A percentile compares a stretch with the other conserved stretches of the same genome.
Conservation (phyloP, 2,329 filamentous ascomycete genomes). For the Colletotrichum costaricense region DNA sequence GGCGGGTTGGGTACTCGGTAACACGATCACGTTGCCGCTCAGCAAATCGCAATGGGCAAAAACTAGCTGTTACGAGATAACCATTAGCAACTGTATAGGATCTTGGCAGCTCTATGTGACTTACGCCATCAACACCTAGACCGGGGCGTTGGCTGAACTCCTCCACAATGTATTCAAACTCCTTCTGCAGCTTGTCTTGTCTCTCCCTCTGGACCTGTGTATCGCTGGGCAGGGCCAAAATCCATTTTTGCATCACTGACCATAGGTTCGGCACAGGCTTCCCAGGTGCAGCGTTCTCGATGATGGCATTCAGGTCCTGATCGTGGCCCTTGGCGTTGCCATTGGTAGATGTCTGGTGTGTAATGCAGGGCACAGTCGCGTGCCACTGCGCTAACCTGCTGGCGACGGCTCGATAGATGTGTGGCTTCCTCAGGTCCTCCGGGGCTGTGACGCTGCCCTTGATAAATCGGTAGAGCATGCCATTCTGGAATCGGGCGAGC, state of each 20-base stretch:
- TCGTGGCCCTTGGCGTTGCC: constrained; percentile 49
- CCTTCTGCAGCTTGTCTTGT: constrained; percentile 76
- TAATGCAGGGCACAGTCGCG: constrained; percentile 73
- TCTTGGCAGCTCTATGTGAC: constrained; percentile 43
- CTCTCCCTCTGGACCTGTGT: constrained; percentile 77
- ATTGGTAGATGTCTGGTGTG: constrained; percentile 45
- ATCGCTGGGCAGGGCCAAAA: constrained; percentile 80
- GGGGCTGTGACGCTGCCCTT: constrained; percentile 83
- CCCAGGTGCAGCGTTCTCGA: constrained; percentile 67
- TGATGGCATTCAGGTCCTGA: constrained; percentile 48
- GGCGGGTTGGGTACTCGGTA: constrained; percentile 58
- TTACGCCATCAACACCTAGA: constrained; percentile 79
- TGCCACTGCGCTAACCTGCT: constrained; percentile 93
- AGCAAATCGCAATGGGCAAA: constrained; percentile 97
- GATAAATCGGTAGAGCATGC: constrained; percentile 94
- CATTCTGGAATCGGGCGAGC: constrained; percentile 93
- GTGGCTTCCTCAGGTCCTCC: constrained; percentile 79
- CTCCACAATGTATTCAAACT: constrained; percentile 76
- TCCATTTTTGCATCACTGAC: constrained; percentile 97
- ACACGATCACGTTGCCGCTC: constrained; percentile 95
- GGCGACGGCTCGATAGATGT: constrained; percentile 86
- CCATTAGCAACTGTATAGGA: constrained; percentile 9
- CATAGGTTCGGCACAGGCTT: constrained; percentile 88
- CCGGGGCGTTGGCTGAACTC: constrained; percentile 82
- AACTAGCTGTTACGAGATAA: constrained; percentile 68